Percentiles rank a stretch among this genome's conserved stretches.
Evolutionary conservation across 352 stramenopile genomes (phyloP).

Genomic region (Globisporangium heterothallicum): DNA sequence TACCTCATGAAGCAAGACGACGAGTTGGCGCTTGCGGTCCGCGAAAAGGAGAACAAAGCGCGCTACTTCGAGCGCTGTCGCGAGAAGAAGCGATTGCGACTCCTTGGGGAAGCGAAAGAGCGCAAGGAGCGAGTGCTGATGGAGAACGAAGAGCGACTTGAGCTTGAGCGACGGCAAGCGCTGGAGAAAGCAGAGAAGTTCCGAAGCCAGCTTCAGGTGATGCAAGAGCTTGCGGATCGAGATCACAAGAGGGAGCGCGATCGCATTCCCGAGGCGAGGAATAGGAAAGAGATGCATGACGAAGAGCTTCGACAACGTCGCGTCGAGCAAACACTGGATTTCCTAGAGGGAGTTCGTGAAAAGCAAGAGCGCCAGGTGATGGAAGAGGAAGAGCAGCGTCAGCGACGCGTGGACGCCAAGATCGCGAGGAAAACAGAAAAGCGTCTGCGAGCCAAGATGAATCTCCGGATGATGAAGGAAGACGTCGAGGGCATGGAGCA

Average conservation of each 20-base stretch:
- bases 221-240: constrained; percentile 35
- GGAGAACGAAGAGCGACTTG: constrained; percentile 35
- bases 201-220: constrained; percentile 27
- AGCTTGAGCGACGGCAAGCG: constrained; percentile 9
- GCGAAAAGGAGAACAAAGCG: constrained; percentile 33
- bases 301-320: constrained; percentile 55
- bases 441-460: constrained; percentile 26
- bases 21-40: constrained; percentile 13
- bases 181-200: constrained; percentile 26
- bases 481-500: constrained; percentile 41
- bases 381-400: constrained; percentile 30
- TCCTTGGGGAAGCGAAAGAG: constrained; percentile 25
- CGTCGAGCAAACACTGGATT: constrained; percentile 24
- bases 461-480: constrained; percentile 54
- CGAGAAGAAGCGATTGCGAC: constrained; percentile 23
- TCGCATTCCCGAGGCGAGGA: constrained; percentile 40
- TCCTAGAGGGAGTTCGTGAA: constrained; percentile 26
- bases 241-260: constrained; percentile 27
- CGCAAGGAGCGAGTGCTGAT: constrained; percentile 30
- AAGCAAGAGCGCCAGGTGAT: constrained; percentile 43
- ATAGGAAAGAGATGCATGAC: constrained; percentile 53
- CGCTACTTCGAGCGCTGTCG: constrained; percentile 36
- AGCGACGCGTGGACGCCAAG: constrained; percentile 13
- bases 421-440: constrained; percentile 19
- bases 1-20: constrained; percentile 44